phyloP scores from a whole-genome alignment of 306 rosid genomes.

The Astragalus membranaceus region DNA sequence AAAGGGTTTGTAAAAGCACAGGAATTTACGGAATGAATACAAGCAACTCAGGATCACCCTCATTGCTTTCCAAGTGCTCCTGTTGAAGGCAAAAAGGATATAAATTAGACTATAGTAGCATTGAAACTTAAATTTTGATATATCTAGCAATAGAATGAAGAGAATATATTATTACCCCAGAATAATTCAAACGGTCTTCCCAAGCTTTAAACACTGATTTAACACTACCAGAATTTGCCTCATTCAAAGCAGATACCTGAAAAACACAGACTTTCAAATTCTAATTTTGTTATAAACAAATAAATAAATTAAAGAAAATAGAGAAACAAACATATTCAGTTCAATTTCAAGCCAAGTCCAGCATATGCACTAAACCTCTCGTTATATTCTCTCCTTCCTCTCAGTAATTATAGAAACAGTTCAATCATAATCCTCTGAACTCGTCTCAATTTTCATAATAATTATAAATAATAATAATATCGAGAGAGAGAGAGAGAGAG shows the following conservation, averaged over 20 bases:
- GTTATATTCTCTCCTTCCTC: background rate
- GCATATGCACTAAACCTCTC: background rate
- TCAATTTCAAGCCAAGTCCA: background rate
- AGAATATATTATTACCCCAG: slow-evolving; percentile 52
- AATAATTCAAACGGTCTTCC: slow-evolving; percentile 72
- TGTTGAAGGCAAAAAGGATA: slow-evolving; percentile 22
- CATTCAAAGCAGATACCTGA: slow-evolving; percentile 89
- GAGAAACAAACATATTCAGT: background rate
- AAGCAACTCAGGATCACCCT: slow-evolving; percentile 95
- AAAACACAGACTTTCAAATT: background rate
- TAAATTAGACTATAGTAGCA: background rate
- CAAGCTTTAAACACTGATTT: slow-evolving; percentile 92
- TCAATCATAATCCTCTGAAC: background rate
- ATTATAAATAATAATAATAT: no score
- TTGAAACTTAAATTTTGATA: background rate
- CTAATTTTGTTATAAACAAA: background rate
- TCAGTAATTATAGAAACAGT: background rate
- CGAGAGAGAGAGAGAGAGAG: background rate
- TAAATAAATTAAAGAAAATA: background rate
- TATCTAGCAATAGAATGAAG: background rate
- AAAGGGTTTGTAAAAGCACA: background rate
- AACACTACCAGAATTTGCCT: slow-evolving; percentile 75
- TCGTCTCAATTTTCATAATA: background rate
- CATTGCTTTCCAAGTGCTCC: slow-evolving; percentile 93
- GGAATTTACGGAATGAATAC: slow-evolving; percentile 77